Evolutionary conservation across 371 early-diverging fungal genomes (phyloP).

Genomic region (Rhizopus sp.): DNA sequence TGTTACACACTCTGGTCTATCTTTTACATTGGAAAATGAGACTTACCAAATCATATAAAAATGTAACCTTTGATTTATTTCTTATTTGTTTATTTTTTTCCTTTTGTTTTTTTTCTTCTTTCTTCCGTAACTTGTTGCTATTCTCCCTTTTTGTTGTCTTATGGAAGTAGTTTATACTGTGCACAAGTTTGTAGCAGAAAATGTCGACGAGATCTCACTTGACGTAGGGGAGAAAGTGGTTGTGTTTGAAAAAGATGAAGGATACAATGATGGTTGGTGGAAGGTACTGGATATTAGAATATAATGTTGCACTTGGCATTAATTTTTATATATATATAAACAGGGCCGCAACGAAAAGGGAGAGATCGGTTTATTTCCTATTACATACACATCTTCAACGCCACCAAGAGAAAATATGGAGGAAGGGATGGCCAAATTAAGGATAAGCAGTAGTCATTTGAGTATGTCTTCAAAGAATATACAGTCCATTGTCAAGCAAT

Average conservation of each 20-base stretch:
- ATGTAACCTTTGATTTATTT: slow-evolving; percentile 7
- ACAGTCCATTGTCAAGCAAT: slow-evolving; percentile 10
- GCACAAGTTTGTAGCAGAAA: slow-evolving; percentile 66
- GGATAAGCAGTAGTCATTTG: slow-evolving; percentile 1
- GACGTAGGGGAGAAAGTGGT: slow-evolving; percentile 68
- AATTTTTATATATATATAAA: background rate
- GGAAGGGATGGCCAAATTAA: slow-evolving; percentile 32
- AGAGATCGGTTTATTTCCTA: slow-evolving; percentile 74
- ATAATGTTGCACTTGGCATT: background rate
- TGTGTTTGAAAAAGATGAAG: slow-evolving; percentile 74
- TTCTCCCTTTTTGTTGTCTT: background rate
- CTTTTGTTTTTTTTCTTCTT: background rate
- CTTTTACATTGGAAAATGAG: too few relatives aligned
- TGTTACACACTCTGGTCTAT: background rate
- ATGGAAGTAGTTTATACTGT: slow-evolving; percentile 62
- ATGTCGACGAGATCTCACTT: slow-evolving; percentile 77
- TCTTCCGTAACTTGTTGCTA: background rate
- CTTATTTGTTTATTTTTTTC: slow-evolving; percentile 7
- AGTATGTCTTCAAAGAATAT: slow-evolving; percentile 16
- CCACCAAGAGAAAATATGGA: slow-evolving; percentile 21
- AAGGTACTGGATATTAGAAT: slow-evolving; percentile 16
- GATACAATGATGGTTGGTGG: slow-evolving; percentile 84
- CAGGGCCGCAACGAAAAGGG: slow-evolving; percentile 73
- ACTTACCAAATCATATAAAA: background rate
- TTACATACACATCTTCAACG: slow-evolving; percentile 53